phyloP scores from a whole-genome alignment of 2,329 filamentous ascomycete species.

The Sphaerostilbella broomeana region DNA sequence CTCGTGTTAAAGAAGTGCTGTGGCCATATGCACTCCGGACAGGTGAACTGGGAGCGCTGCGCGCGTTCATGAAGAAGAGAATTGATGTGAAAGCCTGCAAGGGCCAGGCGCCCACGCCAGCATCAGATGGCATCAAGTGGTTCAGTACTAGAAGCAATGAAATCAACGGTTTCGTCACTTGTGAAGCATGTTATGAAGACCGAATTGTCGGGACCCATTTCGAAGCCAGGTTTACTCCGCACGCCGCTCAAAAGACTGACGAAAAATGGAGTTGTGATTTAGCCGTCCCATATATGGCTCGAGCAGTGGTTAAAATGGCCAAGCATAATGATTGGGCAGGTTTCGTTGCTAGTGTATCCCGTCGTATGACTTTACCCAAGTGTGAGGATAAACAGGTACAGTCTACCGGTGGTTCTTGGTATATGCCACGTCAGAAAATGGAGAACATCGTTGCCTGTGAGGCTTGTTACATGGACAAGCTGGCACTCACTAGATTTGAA shows the following conservation, averaged over 20 bases:
- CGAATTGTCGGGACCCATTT: constrained; percentile 23
- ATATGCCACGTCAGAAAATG: constrained; percentile 19
- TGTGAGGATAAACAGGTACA: constrained; percentile 25
- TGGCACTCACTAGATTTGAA: constrained; percentile 24
- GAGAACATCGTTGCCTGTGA: constrained; percentile 27
- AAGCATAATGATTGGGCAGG: constrained; percentile 24
- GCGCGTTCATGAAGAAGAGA: constrained; percentile 25
- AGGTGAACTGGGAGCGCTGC: constrained; percentile 20
- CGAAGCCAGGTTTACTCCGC: constrained; percentile 24
- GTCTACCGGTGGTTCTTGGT: constrained; percentile 23
- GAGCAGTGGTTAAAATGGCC: constrained; percentile 16
- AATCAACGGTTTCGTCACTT: constrained; percentile 29
- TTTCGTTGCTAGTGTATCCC: constrained; percentile 20
- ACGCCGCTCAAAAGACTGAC: constrained; percentile 18
- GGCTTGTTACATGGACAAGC: constrained; percentile 29
- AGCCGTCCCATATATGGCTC: constrained; percentile 21
- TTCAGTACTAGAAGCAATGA: constrained; percentile 23
- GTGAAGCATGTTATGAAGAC: constrained; percentile 34
- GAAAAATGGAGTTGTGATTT: constrained; percentile 31
- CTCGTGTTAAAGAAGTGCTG: constrained; percentile 29
- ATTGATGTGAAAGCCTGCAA: constrained; percentile 25
- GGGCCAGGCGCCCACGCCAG: constrained; percentile 17
- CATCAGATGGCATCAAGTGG: constrained; percentile 26
- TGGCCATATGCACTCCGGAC: constrained; percentile 26
- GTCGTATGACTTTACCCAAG: constrained; percentile 19